Conservation (phyloP, 345 rosid genomes). For the Ailanthus altissimus region DNA sequence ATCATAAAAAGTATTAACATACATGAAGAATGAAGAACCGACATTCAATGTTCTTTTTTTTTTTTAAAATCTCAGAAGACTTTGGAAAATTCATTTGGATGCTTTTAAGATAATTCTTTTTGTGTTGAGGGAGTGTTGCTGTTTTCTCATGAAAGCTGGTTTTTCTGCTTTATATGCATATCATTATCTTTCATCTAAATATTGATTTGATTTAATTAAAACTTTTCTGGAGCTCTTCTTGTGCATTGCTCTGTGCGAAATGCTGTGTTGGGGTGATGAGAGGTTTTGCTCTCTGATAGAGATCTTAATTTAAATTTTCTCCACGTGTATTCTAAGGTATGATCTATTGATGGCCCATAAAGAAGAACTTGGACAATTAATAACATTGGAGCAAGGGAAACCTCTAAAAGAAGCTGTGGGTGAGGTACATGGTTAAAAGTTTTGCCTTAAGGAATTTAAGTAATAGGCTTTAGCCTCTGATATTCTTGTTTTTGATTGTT, state of each 20-base stretch:
- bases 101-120: neutral
- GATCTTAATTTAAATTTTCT: constrained; percentile 9
- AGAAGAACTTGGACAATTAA: constrained; percentile 92
- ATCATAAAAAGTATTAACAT: neutral
- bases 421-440: constrained; percentile 57
- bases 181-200: neutral
- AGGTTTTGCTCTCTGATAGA: neutral
- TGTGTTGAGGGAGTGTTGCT: neutral
- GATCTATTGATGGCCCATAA: constrained; percentile 76
- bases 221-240: neutral
- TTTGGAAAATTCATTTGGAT: neutral
- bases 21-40: neutral
- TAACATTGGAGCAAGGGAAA: constrained; percentile 96
- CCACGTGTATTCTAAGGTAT: constrained; percentile 56
- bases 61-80: neutral
- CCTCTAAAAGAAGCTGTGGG: constrained; percentile 91
- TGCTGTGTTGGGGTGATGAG: neutral
- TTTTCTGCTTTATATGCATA: neutral
- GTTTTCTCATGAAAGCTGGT: neutral
- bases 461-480: constrained; percentile 24
- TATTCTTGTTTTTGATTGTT: neutral
- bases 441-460: constrained; percentile 24
- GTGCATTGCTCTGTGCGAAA: neutral
- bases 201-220: neutral
- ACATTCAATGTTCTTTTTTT: neutral